A percentile compares a stretch with the other conserved stretches of the same genome.
Conservation (phyloP, 805 yeast genomes). For the Schwanniomyces occidentalis region DNA sequence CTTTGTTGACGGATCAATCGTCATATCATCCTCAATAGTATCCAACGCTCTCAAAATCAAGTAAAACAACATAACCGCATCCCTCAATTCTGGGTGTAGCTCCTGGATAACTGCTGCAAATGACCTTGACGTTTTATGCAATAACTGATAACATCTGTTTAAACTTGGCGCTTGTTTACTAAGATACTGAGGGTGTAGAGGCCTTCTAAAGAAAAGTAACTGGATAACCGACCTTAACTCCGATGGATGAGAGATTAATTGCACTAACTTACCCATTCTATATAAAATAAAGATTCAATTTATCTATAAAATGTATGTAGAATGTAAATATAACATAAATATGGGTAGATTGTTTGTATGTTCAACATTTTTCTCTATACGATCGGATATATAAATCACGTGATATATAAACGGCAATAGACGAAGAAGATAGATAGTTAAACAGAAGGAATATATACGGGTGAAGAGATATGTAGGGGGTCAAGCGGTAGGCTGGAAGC, state of each 20-base stretch:
- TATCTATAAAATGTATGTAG: no score
- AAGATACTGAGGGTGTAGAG: constrained; percentile 50
- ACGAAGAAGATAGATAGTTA: no score
- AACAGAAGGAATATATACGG: no score
- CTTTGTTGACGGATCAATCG: constrained; percentile 69
- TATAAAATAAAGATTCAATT: no score
- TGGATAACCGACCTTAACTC: constrained; percentile 72
- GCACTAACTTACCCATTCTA: constrained; percentile 60
- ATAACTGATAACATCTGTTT: constrained; percentile 64
- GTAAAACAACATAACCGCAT: constrained; percentile 81
- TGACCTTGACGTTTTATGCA: constrained; percentile 78
- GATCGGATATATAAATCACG: no score
- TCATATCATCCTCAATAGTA: constrained; percentile 95
- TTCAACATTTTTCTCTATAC: no score
- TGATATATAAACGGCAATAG: no score
- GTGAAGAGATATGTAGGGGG: no score
- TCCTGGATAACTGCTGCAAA: constrained; percentile 93
- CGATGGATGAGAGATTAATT: constrained; percentile 65
- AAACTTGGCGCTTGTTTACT: constrained; percentile 29
- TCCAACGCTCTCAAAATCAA: constrained; percentile 86
- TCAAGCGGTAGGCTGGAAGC: no score
- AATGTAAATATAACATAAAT: no score
- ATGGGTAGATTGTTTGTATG: no score
- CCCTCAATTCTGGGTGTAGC: constrained; percentile 84
- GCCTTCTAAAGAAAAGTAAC: constrained; percentile 52